These are phyloP conservation scores for Yarrowia sp. DNA, from an alignment of 805 yeast genomes.

Conservation along the genomic window DNA sequence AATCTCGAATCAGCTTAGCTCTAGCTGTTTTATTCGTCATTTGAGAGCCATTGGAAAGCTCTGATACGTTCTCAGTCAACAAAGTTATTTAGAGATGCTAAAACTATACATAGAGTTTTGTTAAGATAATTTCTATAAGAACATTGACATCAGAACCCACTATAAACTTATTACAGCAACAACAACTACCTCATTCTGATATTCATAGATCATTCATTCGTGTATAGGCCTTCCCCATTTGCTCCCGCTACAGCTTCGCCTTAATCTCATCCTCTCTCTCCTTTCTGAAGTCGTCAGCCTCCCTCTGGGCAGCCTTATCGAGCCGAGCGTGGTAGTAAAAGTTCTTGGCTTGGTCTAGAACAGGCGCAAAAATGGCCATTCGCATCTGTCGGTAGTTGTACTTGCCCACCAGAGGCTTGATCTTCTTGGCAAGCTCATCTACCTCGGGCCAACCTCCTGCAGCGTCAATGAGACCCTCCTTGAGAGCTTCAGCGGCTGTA, in stretches of 20 bases:
- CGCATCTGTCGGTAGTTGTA: slow-evolving; percentile 23
- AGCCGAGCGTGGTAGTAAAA: slow-evolving; percentile 8
- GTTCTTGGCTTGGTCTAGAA: slow-evolving; percentile 14
- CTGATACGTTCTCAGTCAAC: background rate
- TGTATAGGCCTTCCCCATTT: too few species aligned
- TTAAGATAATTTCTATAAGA: background rate
- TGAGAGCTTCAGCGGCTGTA: slow-evolving; percentile 47
- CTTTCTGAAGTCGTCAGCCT: slow-evolving; percentile 12
- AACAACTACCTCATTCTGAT: too few species aligned
- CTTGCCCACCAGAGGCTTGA: slow-evolving; percentile 14
- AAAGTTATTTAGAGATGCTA: background rate
- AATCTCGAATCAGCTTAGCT: too few species aligned
- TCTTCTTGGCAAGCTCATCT: slow-evolving; percentile 14
- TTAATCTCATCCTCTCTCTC: slow-evolving; percentile 12
- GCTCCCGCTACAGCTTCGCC: slow-evolving; percentile 8
- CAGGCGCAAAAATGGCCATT: slow-evolving; percentile 23
- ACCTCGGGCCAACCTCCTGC: slow-evolving; percentile 46
- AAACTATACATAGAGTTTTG: background rate
- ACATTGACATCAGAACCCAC: too few species aligned
- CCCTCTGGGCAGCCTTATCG: slow-evolving; percentile 5
- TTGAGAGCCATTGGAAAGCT: background rate
- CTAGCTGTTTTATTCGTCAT: too few species aligned
- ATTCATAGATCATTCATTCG: too few species aligned
- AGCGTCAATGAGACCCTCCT: slow-evolving; percentile 48
- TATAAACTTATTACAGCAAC: too few species aligned